Percentiles rank a stretch among this genome's conserved stretches.
Conservation (phyloP, 108 stramenopile species). For the Aurantiochytrium sp. region DNA sequence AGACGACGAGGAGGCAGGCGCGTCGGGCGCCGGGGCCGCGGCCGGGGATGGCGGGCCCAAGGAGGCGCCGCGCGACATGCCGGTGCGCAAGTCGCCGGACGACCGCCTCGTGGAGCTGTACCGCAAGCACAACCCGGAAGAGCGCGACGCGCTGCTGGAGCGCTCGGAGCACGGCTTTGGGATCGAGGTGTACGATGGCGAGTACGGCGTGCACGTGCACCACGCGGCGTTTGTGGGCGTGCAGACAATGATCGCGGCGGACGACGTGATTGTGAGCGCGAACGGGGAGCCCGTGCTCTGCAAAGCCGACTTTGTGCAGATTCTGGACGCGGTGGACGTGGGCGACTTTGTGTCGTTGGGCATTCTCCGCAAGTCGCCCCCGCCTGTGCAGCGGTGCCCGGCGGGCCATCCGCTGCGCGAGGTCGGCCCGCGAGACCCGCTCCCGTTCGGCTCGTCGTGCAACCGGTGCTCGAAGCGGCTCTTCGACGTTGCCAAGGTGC, state of each 20-base stretch:
- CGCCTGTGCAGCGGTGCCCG: background rate
- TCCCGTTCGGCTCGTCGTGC: background rate
- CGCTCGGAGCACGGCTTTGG: constrained; percentile 8
- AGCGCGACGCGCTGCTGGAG: constrained; percentile 18
- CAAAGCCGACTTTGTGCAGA: background rate
- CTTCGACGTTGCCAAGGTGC: background rate
- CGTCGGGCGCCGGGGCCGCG: too few relatives aligned
- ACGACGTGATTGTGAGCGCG: background rate
- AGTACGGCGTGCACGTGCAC: background rate
- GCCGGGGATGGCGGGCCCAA: background rate
- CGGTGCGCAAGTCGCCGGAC: background rate
- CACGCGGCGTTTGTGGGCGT: constrained; percentile 22
- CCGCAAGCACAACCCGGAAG: background rate
- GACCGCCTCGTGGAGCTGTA: background rate
- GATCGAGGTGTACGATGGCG: constrained; percentile 12
- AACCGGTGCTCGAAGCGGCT: background rate
- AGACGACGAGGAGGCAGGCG: background rate
- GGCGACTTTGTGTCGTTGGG: background rate
- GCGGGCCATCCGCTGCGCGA: background rate
- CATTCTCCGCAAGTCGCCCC: background rate
- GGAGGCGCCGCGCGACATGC: too few relatives aligned
- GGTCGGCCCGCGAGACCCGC: background rate
- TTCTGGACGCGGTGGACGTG: background rate
- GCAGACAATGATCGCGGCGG: constrained; percentile 24
- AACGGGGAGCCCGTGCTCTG: background rate